These are phyloP conservation scores for Neoconidiobolus thromboides DNA, from an alignment of 371 early-diverging fungal genomes.

Conservation along the genomic window DNA sequence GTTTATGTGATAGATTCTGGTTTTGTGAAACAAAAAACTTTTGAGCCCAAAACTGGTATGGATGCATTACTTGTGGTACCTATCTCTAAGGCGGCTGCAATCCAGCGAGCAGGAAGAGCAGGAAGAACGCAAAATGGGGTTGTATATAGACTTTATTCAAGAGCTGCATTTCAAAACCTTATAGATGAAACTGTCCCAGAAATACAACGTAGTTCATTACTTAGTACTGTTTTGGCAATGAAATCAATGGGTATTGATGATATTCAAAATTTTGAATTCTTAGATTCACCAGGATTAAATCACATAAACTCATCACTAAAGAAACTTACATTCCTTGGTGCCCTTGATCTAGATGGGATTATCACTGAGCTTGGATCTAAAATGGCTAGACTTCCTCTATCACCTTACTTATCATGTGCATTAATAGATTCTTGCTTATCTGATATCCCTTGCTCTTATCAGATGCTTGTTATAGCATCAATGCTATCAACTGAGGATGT, in stretches of 20 bases:
- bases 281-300: slow-evolving; percentile 82
- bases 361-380: slow-evolving; percentile 81
- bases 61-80: slow-evolving; percentile 68
- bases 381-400: slow-evolving; percentile 90
- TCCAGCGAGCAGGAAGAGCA: slow-evolving; percentile 96
- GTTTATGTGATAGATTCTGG: slow-evolving; percentile 87
- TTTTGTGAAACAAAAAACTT: slow-evolving; percentile 75
- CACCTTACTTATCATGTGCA: slow-evolving; percentile 82
- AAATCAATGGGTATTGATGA: slow-evolving; percentile 86
- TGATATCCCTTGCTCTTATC: slow-evolving; percentile 19
- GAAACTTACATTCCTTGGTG: slow-evolving; percentile 88
- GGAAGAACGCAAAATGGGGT: slow-evolving; percentile 81
- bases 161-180: slow-evolving; percentile 65
- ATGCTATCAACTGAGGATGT: slow-evolving; percentile 79
- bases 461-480: slow-evolving; percentile 28
- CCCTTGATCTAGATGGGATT: slow-evolving; percentile 71
- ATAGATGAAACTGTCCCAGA: slow-evolving; percentile 80
- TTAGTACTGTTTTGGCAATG: slow-evolving; percentile 68
- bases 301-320: slow-evolving; percentile 67
- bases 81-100: slow-evolving; percentile 78
- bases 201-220: slow-evolving; percentile 82
- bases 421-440: slow-evolving; percentile 32
- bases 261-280: slow-evolving; percentile 85
- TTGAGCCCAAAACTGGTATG: slow-evolving; percentile 57
- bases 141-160: slow-evolving; percentile 87